phyloP scores from a whole-genome alignment of 306 rosid species.

The Astragalus membranaceus region DNA sequence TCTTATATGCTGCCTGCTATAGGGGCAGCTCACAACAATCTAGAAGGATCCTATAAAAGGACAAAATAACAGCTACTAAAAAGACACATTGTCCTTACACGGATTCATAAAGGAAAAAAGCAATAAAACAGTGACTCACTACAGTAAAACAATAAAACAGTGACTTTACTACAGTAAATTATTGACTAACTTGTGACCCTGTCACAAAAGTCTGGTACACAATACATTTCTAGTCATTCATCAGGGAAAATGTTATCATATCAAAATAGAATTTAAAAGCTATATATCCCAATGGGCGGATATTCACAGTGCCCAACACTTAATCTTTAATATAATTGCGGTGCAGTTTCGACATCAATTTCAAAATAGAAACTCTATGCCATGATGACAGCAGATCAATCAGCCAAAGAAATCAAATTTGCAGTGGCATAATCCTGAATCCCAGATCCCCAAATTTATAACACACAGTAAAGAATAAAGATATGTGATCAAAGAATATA shows the following conservation, averaged over 20 bases:
- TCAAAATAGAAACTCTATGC: background rate
- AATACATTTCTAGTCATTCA: background rate
- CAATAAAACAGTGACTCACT: too few species aligned
- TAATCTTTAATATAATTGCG: background rate
- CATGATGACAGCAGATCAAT: background rate
- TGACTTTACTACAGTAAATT: too few species aligned
- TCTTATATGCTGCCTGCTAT: too few species aligned
- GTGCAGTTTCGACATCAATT: background rate
- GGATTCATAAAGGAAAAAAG: too few species aligned
- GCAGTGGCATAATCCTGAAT: background rate
- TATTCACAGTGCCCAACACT: background rate
- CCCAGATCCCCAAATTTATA: background rate
- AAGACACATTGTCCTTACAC: too few species aligned
- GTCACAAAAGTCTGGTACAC: background rate
- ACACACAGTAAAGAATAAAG: background rate
- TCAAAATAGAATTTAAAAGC: background rate
- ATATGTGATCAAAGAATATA: background rate
- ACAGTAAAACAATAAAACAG: too few species aligned
- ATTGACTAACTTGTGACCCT: too few species aligned
- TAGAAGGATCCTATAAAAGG: too few species aligned
- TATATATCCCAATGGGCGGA: constrained; percentile 3
- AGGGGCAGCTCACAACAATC: too few species aligned
- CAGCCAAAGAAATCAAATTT: background rate
- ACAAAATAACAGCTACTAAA: too few species aligned
- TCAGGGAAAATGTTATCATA: background rate